A percentile compares a stretch with the other conserved stretches of the same genome.
Evolutionary conservation across 345 rosid species (phyloP).

Genomic region (Litchi chinensis): DNA sequence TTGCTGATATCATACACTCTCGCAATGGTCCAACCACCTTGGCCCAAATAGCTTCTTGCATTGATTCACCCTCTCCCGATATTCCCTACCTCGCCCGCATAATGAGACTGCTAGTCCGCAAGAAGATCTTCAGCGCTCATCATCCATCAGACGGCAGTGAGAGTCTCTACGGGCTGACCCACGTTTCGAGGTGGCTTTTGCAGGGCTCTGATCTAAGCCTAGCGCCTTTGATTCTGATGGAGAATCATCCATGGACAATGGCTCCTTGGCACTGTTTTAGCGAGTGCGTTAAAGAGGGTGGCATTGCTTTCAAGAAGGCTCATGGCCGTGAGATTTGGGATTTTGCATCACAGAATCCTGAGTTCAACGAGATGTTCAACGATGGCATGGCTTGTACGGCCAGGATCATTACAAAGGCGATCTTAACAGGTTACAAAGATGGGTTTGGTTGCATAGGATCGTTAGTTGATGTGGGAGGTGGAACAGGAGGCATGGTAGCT

Average conservation of each 20-base stretch:
- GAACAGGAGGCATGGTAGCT: constrained; percentile 22
- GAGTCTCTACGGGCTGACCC: constrained; percentile 29
- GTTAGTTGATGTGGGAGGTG: constrained; percentile 46
- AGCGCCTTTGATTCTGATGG: constrained; percentile 29
- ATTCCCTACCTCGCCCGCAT: constrained; percentile 30
- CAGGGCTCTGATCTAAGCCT: constrained; percentile 26
- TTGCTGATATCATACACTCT: constrained; percentile 40
- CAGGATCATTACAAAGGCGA: constrained; percentile 20
- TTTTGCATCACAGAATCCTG: constrained; percentile 18
- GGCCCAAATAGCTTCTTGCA: constrained; percentile 27
- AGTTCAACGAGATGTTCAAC: constrained; percentile 33
- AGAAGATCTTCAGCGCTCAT: constrained; percentile 22
- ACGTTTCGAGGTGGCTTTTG: constrained; percentile 37
- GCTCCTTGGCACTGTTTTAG: constrained; percentile 34
- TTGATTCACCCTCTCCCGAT: constrained; percentile 20
- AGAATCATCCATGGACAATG: constrained; percentile 21
- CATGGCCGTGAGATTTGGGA: constrained; percentile 36
- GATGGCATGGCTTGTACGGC: constrained; percentile 34
- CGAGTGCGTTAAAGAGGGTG: constrained; percentile 40
- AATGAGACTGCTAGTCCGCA: constrained; percentile 39
- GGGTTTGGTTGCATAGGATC: constrained; percentile 22
- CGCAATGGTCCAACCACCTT: constrained; percentile 26
- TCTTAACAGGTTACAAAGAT: constrained; percentile 22
- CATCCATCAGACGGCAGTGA: constrained; percentile 22
- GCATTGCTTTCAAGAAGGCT: constrained; percentile 36